These are phyloP conservation scores for Agaricus sinodeliciosus DNA, from an alignment of 768 basidiomycete genomes.

Conservation along the genomic window DNA sequence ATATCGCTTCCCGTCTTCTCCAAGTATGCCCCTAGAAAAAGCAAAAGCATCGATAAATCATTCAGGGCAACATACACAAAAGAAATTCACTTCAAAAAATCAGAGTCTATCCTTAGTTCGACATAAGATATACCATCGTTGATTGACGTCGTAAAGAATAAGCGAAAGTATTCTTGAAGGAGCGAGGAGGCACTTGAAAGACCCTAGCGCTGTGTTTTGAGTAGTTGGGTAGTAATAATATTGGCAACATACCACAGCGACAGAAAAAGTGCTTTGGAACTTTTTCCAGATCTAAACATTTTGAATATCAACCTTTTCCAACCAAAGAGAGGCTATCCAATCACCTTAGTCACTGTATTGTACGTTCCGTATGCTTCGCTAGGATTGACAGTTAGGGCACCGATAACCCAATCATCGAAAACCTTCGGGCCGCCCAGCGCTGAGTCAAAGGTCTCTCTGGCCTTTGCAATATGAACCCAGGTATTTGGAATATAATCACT, in stretches of 20 bases:
- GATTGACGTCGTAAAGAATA: constrained; percentile 56
- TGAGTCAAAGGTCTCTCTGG: constrained; percentile 44
- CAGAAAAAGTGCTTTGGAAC: constrained; percentile 48
- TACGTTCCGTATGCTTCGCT: constrained; percentile 68
- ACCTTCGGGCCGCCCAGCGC: constrained; percentile 53
- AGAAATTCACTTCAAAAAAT: constrained; percentile 35
- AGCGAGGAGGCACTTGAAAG: constrained; percentile 49
- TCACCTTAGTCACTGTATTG: constrained; percentile 61
- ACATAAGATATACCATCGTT: constrained; percentile 69
- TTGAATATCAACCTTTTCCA: not conserved
- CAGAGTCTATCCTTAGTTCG: constrained; percentile 65
- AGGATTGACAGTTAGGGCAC: constrained; percentile 59
- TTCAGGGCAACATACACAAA: not conserved
- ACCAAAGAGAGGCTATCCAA: not conserved
- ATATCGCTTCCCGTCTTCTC: constrained; percentile 47
- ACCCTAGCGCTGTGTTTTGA: constrained; percentile 22
- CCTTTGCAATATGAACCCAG: constrained; percentile 53
- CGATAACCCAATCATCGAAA: constrained; percentile 63
- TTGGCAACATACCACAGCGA: constrained; percentile 35
- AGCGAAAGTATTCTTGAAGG: constrained; percentile 51
- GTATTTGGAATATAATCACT: constrained; percentile 32
- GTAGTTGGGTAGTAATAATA: not conserved
- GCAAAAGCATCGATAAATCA: not conserved
- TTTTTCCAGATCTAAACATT: constrained; percentile 65
- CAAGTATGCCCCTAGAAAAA: constrained; percentile 42